A percentile compares a stretch with the other conserved stretches of the same genome.
Conservation (phyloP, 2,329 filamentous ascomycete genomes). For the Emydomyces testavorans region DNA sequence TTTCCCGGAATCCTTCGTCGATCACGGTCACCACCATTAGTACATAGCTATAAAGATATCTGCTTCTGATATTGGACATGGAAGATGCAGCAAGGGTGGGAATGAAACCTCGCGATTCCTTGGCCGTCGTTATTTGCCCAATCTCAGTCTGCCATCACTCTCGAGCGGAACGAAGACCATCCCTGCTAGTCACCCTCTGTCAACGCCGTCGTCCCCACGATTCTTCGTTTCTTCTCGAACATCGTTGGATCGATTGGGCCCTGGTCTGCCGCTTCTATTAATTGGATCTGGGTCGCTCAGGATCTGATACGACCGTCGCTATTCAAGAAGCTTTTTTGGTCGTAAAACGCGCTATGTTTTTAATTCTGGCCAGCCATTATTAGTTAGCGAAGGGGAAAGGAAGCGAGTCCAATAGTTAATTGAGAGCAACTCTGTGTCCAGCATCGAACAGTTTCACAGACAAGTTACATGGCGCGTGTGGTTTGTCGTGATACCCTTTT, state of each 20-base stretch:
- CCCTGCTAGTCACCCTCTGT: neutral
- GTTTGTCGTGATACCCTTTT: too few species aligned
- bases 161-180: constrained; percentile 7
- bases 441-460: too few species aligned
- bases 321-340: neutral
- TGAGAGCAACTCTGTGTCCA: too few species aligned
- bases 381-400: neutral
- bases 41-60: too few species aligned
- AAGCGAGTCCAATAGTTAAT: neutral
- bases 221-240: constrained; percentile 9
- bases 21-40: neutral
- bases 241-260: constrained; percentile 2
- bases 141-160: neutral
- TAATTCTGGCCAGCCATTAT: neutral
- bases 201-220: constrained; percentile 8
- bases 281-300: too few species aligned
- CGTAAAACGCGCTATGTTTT: constrained; percentile 1
- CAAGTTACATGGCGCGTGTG: too few species aligned
- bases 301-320: neutral
- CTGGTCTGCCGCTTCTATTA: too few species aligned
- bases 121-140: constrained; percentile 1
- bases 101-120: constrained; percentile 8
- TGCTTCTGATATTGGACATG: constrained; percentile 1
- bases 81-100: constrained; percentile 6
- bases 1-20: constrained; percentile 1